These are phyloP conservation scores for Castanospermum australe DNA, from an alignment of 306 rosid genomes.

Conservation along the genomic window DNA sequence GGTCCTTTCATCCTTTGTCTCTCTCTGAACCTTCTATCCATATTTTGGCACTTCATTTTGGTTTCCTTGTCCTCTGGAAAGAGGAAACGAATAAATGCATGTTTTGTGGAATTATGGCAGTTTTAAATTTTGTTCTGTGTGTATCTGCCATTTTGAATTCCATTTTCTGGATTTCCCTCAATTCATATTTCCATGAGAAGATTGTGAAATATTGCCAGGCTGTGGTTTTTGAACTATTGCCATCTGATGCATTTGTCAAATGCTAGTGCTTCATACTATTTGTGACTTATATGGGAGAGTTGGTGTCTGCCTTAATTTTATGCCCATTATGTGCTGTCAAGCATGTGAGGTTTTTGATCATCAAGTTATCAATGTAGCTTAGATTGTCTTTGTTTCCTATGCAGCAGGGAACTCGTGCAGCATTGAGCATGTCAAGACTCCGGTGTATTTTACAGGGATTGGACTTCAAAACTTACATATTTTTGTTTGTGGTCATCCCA, in stretches of 20 bases:
- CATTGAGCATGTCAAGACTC: constrained; percentile 62
- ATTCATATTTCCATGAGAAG: not conserved
- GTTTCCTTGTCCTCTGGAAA: not conserved
- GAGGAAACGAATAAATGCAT: not conserved
- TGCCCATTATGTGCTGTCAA: not conserved
- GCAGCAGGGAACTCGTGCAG: constrained; percentile 60
- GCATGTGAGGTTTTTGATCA: not conserved
- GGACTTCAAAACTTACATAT: constrained; percentile 59
- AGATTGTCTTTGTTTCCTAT: constrained; percentile 20
- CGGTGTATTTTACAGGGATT: constrained; percentile 62
- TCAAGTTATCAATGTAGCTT: constrained; percentile 19
- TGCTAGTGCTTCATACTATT: not conserved
- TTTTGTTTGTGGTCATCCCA: constrained; percentile 38
- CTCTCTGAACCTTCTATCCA: not conserved
- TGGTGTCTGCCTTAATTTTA: not conserved
- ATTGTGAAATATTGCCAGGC: not conserved
- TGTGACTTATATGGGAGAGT: not conserved
- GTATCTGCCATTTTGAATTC: not conserved
- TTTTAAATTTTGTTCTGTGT: not conserved
- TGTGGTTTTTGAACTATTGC: constrained; percentile 5
- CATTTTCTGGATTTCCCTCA: not conserved
- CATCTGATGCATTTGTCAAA: not conserved
- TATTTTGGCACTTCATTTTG: not conserved
- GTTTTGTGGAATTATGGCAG: not conserved
- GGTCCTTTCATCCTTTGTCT: not conserved